Evolutionary conservation across 169 alveolate genomes (phyloP).

Genomic region (Theileria luwenshuni): DNA sequence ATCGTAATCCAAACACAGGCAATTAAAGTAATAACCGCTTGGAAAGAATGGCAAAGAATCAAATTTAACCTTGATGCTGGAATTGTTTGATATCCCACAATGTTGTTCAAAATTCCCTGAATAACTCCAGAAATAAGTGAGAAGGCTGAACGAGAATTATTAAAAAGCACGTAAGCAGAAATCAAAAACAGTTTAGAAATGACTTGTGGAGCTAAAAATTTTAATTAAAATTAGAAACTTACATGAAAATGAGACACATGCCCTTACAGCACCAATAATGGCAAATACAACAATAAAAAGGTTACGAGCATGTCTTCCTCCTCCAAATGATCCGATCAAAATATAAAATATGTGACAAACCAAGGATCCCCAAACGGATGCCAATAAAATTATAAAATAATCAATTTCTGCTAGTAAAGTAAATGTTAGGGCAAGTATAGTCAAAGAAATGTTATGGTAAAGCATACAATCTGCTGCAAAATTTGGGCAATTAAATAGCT

Average conservation of each 20-base stretch:
- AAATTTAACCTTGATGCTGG: constrained; percentile 5
- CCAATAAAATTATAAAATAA: neutral
- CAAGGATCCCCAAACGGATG: constrained; percentile 8
- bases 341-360: constrained; percentile 14
- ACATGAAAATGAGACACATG: constrained; percentile 5
- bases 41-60: constrained; percentile 17
- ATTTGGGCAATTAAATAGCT: constrained; percentile 17
- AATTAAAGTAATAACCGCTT: constrained; percentile 21
- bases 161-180: constrained; percentile 12
- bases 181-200: constrained; percentile 18
- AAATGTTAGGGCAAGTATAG: constrained; percentile 1
- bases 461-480: constrained; percentile 29
- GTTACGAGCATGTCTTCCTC: constrained; percentile 16
- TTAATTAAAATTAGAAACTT: constrained; percentile 9
- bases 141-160: constrained; percentile 16
- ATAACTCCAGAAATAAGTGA: constrained; percentile 7
- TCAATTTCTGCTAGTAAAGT: neutral
- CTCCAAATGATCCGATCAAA: constrained; percentile 14
- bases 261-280: constrained; percentile 18
- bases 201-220: constrained; percentile 13
- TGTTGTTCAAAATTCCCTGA: constrained; percentile 25
- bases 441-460: constrained; percentile 3
- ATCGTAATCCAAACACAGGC: constrained; percentile 27
- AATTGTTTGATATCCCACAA: constrained; percentile 8
- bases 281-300: constrained; percentile 5